Evolutionary conservation across 352 stramenopile species (phyloP).

Genomic region (Elongisporangium anandrum): DNA sequence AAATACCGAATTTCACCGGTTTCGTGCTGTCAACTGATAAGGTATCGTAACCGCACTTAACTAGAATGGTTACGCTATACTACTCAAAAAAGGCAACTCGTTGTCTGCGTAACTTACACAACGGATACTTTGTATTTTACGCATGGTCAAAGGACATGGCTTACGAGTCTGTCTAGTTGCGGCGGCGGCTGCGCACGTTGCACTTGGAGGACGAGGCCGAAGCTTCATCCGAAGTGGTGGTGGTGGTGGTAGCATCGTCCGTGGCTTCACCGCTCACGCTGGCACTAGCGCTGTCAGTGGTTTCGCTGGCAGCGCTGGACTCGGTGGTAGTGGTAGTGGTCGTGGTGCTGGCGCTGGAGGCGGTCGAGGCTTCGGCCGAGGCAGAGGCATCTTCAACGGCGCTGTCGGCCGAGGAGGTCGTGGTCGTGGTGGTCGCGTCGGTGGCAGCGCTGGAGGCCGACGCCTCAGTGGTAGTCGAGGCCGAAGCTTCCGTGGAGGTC

Average conservation of each 20-base stretch:
- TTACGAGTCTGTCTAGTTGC: constrained; percentile 2
- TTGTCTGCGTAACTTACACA: neutral
- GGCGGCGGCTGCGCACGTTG: constrained; percentile 3
- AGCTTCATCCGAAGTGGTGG: constrained; percentile 3
- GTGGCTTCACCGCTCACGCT: constrained; percentile 1
- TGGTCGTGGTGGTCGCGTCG: constrained; percentile 4
- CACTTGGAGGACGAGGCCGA: constrained; percentile 2
- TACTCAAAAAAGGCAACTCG: no score
- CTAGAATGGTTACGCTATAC: no score
- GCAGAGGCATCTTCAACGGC: constrained; percentile 11
- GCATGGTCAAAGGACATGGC: neutral
- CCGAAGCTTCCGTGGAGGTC: constrained; percentile 3
- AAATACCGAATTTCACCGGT: neutral
- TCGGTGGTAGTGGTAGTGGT: constrained; percentile 1
- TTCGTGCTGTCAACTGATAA: neutral
- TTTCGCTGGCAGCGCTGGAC: neutral
- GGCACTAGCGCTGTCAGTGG: neutral
- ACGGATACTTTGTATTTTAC: neutral
- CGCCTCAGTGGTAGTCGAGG: constrained; percentile 7
- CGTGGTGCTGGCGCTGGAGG: constrained; percentile 1
- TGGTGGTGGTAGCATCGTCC: neutral
- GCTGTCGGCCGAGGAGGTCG: neutral
- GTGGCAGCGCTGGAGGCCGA: constrained; percentile 1
- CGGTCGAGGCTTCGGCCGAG: constrained; percentile 1
- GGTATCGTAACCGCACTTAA: neutral